phyloP scores from a whole-genome alignment of 2,329 filamentous ascomycete genomes.

The Fusarium sp. region DNA sequence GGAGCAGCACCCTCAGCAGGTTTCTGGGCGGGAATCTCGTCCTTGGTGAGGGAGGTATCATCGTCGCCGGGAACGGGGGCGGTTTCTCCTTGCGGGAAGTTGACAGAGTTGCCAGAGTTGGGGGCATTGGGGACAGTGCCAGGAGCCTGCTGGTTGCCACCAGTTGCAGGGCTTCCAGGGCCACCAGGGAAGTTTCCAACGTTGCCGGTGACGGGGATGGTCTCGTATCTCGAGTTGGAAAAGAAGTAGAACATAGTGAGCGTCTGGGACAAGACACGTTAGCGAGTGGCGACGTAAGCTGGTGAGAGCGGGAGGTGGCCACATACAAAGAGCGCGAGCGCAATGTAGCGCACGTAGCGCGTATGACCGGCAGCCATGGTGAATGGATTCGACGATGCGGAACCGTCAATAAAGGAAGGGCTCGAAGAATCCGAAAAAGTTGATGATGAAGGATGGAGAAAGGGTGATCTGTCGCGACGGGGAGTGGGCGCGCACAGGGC shows the following conservation, averaged over 20 bases:
- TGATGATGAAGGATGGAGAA: slow-evolving; percentile 36
- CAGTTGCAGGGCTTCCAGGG: slow-evolving; percentile 33
- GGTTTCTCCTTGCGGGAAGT: slow-evolving; percentile 38
- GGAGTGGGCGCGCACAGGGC: slow-evolving; percentile 18
- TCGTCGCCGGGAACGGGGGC: slow-evolving; percentile 20
- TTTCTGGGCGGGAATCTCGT: slow-evolving; percentile 34
- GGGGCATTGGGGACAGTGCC: slow-evolving; percentile 32
- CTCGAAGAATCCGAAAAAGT: slow-evolving; percentile 14
- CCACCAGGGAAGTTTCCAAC: slow-evolving; percentile 40
- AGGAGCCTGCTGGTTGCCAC: slow-evolving; percentile 31
- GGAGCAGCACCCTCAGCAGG: slow-evolving; percentile 26
- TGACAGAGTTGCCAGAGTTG: slow-evolving; percentile 37
- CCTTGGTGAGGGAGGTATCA: slow-evolving; percentile 34
- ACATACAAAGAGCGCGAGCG: slow-evolving; percentile 87
- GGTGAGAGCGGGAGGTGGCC: neutral
- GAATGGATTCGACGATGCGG: slow-evolving; percentile 35
- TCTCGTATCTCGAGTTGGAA: slow-evolving; percentile 67
- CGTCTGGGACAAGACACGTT: slow-evolving; percentile 24
- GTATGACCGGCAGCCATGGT: slow-evolving; percentile 75
- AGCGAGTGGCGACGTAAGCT: slow-evolving; percentile 23
- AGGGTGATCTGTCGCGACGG: slow-evolving; percentile 15
- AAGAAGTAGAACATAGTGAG: slow-evolving; percentile 80
- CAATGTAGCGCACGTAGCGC: slow-evolving; percentile 81
- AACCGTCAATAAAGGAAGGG: slow-evolving; percentile 22
- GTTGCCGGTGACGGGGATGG: slow-evolving; percentile 43